Evolutionary conservation across 2,329 filamentous ascomycete genomes (phyloP).

Genomic region (Pseudogymnoascus destructans): DNA sequence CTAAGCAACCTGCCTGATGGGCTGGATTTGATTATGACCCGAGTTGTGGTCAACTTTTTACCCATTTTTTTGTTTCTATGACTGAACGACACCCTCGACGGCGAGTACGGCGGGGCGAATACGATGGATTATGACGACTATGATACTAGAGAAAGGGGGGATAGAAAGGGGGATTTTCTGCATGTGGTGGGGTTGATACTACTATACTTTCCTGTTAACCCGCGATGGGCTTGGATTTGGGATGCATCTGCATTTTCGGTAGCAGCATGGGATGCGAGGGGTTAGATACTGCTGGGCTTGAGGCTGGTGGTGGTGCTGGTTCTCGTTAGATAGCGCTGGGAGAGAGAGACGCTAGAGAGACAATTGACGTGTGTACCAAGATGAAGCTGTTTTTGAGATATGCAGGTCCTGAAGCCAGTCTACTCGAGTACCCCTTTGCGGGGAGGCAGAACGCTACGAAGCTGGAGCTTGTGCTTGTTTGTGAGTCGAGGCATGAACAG

Average conservation of each 20-base stretch:
- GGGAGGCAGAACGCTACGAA: too few relatives aligned
- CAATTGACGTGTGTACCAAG: background rate
- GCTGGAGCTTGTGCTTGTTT: too few relatives aligned
- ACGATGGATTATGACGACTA: background rate
- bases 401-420: too few relatives aligned
- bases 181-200: background rate
- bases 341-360: background rate
- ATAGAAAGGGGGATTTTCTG: background rate
- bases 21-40: background rate
- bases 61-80: background rate
- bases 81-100: conserved; percentile 1
- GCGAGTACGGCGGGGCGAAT: background rate
- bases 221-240: background rate
- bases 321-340: background rate
- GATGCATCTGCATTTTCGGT: background rate
- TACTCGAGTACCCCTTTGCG: too few relatives aligned
- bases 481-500: too few relatives aligned
- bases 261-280: background rate
- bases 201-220: background rate
- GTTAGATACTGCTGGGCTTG: background rate
- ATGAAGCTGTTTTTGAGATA: background rate
- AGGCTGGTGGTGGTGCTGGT: background rate
- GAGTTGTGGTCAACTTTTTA: background rate
- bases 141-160: background rate
- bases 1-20: conserved; percentile 29